phyloP scores from a whole-genome alignment of 305 asterid genomes.

The Plantago coronopus region DNA sequence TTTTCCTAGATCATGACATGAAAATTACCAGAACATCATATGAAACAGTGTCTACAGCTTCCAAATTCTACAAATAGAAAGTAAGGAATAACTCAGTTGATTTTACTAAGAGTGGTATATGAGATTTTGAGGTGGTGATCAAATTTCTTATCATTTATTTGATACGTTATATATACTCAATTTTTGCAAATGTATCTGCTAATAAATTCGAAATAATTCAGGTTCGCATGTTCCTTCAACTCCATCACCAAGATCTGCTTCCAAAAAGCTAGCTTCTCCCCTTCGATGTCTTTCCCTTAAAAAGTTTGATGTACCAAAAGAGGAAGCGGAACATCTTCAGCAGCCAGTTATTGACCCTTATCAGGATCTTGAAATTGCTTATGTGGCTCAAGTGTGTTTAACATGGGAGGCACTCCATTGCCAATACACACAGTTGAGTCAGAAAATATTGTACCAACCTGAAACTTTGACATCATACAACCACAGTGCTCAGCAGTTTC shows the following conservation, averaged over 20 bases:
- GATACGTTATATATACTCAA: background rate
- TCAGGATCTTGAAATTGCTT: constrained; percentile 79
- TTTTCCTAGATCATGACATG: no score
- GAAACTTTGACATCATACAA: constrained; percentile 59
- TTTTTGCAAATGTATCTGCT: constrained; percentile 2
- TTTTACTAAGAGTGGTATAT: background rate
- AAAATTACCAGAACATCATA: background rate
- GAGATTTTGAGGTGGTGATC: background rate
- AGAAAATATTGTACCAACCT: constrained; percentile 58
- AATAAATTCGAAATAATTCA: constrained; percentile 30
- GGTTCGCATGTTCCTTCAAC: constrained; percentile 50
- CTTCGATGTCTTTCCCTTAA: constrained; percentile 83
- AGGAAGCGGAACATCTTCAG: constrained; percentile 79
- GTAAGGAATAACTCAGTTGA: background rate
- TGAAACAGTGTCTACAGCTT: background rate
- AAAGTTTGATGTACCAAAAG: constrained; percentile 57
- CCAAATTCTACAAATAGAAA: background rate
- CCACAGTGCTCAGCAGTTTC: constrained; percentile 84
- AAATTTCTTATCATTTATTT: background rate
- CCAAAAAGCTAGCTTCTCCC: constrained; percentile 77
- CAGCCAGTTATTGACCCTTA: constrained; percentile 50
- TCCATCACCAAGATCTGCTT: constrained; percentile 67
- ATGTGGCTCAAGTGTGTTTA: constrained; percentile 85
- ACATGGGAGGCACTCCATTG: constrained; percentile 96
- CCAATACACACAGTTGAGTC: constrained; percentile 78